A percentile compares a stretch with the other conserved stretches of the same genome.
Conservation (phyloP, 495 filamentous ascomycete genomes). For the Podospora fimiseda region DNA sequence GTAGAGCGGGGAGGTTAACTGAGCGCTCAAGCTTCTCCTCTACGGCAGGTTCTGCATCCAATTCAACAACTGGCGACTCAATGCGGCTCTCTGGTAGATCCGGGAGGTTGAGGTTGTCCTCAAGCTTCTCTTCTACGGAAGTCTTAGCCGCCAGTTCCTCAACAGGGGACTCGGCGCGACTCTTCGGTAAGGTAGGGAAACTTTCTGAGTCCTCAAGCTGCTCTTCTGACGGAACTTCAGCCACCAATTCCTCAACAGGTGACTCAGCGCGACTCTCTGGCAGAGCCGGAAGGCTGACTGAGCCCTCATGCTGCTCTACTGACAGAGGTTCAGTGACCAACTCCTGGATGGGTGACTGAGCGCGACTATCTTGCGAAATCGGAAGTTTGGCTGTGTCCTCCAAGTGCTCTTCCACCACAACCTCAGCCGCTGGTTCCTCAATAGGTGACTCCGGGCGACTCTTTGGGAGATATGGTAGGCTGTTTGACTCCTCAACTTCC, state of each 20-base stretch:
- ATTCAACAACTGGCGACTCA: neutral
- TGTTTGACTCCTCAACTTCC: too few relatives aligned
- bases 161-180: slow-evolving; percentile 4
- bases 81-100: slow-evolving; percentile 7
- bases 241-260: neutral
- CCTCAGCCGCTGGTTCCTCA: neutral
- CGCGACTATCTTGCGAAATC: neutral
- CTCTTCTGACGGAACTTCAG: neutral
- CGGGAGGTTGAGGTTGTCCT: neutral
- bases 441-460: neutral
- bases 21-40: neutral
- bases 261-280: slow-evolving; percentile 14
- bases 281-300: slow-evolving; percentile 9
- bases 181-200: slow-evolving; percentile 17
- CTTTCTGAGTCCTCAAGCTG: slow-evolving; percentile 20
- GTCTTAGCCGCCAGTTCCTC: neutral
- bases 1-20: neutral
- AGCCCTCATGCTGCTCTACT: neutral
- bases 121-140: neutral
- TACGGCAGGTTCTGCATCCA: neutral
- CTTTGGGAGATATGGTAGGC: neutral
- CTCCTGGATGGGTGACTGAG: neutral
- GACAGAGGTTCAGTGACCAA: neutral
- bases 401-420: neutral
- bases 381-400: neutral